Conservation (phyloP, 805 yeast species). For the Saccharomycopsis sp. region DNA sequence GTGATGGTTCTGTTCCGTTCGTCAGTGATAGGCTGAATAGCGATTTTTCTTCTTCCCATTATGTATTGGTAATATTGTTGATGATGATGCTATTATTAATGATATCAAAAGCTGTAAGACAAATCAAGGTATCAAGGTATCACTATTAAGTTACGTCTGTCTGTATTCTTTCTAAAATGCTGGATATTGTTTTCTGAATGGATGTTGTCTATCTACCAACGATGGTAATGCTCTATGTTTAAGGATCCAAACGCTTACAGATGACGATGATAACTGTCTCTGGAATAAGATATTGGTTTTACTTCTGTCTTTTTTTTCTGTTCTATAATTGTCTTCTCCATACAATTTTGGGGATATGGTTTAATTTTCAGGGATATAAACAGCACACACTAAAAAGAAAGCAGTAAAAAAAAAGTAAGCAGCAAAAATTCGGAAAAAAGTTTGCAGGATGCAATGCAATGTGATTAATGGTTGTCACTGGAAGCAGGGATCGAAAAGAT, state of each 20-base stretch:
- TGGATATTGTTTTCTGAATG: too few species aligned
- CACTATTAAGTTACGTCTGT: too few species aligned
- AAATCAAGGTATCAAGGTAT: too few species aligned
- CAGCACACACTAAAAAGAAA: background rate
- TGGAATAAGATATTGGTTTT: background rate
- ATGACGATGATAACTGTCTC: too few species aligned
- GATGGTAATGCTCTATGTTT: too few species aligned
- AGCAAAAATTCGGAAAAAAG: background rate
- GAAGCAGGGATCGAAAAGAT: background rate
- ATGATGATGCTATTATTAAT: too few species aligned
- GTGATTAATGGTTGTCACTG: too few species aligned
- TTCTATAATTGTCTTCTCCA: background rate
- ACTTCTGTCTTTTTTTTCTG: background rate
- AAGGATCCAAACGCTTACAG: too few species aligned
- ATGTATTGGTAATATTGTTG: background rate
- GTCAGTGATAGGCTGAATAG: slow-evolving; percentile 82
- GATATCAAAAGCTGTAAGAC: too few species aligned
- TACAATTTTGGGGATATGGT: slow-evolving; percentile 1
- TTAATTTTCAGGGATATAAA: background rate
- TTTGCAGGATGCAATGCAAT: too few species aligned
- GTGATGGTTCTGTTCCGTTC: slow-evolving; percentile 85
- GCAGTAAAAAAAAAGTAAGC: background rate
- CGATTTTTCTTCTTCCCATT: slow-evolving; percentile 97
- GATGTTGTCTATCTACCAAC: too few species aligned
- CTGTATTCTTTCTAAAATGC: too few species aligned